phyloP scores from a whole-genome alignment of 2,329 filamentous ascomycete genomes.

The Aspergillus fischeri region DNA sequence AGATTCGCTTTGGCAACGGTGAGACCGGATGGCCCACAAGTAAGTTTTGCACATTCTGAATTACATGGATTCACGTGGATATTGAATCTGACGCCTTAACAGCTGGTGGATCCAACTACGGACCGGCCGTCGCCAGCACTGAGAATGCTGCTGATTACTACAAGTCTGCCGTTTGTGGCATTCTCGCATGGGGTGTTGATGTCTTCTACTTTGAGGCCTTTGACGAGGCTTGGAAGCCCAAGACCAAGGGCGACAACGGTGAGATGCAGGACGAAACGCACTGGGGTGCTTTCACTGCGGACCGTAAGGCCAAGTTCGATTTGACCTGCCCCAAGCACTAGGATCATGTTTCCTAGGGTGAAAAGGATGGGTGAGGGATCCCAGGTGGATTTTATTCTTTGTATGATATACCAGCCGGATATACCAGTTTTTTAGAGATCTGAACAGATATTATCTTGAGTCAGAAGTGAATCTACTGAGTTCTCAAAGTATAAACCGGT shows the following conservation, averaged over 20 bases:
- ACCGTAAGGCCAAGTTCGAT: slow-evolving; percentile 56
- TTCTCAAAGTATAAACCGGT: background rate
- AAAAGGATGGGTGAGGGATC: background rate
- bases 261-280: slow-evolving; percentile 59
- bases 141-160: slow-evolving; percentile 59
- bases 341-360: background rate
- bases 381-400: slow-evolving; percentile 5
- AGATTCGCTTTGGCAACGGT: slow-evolving; percentile 64
- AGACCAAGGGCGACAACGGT: slow-evolving; percentile 60
- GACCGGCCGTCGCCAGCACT: slow-evolving; percentile 56
- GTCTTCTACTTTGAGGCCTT: slow-evolving; percentile 72
- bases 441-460: background rate
- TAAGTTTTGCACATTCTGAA: slow-evolving; percentile 13
- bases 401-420: background rate
- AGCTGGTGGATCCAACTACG: slow-evolving; percentile 58
- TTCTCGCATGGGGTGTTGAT: slow-evolving; percentile 63
- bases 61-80: slow-evolving; percentile 1
- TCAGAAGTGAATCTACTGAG: background rate
- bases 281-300: slow-evolving; percentile 64
- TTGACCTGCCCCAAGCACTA: slow-evolving; percentile 41
- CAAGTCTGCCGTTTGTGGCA: slow-evolving; percentile 58
- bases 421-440: background rate
- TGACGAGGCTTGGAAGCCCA: slow-evolving; percentile 68
- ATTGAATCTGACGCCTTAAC: slow-evolving; percentile 1
- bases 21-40: slow-evolving; percentile 65